Evolutionary conservation across 306 rosid species (phyloP).

Genomic region (Prunus padus): DNA sequence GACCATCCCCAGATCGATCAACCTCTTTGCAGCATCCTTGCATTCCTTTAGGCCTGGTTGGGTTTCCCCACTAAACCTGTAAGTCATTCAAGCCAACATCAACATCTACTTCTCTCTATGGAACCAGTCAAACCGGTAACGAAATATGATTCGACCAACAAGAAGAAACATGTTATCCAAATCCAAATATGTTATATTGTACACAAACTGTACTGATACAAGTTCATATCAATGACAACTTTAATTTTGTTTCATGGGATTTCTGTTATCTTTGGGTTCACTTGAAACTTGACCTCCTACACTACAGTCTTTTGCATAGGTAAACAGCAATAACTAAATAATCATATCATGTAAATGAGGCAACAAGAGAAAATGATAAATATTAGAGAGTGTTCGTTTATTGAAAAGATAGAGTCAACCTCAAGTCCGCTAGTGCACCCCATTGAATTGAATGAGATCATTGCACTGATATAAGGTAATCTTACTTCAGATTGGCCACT

Average conservation of each 20-base stretch:
- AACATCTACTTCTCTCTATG: background rate
- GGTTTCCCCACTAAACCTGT: conserved; percentile 70
- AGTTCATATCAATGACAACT: conserved; percentile 22
- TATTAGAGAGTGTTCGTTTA: conserved; percentile 6
- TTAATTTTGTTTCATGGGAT: conserved; percentile 27
- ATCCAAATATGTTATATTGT: background rate
- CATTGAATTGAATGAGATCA: conserved; percentile 19
- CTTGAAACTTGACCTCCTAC: too few species aligned
- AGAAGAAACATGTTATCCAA: background rate
- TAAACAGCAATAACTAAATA: conserved; percentile 18
- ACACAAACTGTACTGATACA: conserved; percentile 17
- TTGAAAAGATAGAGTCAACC: conserved; percentile 3
- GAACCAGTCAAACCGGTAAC: background rate
- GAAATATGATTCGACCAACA: background rate
- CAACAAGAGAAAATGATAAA: conserved; percentile 5
- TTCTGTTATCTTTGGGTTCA: conserved; percentile 13
- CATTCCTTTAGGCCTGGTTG: conserved; percentile 67
- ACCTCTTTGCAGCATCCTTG: conserved; percentile 68
- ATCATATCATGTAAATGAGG: conserved; percentile 3
- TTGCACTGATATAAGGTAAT: conserved; percentile 16
- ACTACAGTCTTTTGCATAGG: conserved; percentile 13
- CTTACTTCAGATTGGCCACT: conserved; percentile 6
- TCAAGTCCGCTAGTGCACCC: conserved; percentile 17
- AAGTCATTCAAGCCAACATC: conserved; percentile 14
- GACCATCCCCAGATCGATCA: conserved; percentile 62